Evolutionary conservation across 768 basidiomycete species (phyloP).

Genomic region (Leucocoprinus leucothites): DNA sequence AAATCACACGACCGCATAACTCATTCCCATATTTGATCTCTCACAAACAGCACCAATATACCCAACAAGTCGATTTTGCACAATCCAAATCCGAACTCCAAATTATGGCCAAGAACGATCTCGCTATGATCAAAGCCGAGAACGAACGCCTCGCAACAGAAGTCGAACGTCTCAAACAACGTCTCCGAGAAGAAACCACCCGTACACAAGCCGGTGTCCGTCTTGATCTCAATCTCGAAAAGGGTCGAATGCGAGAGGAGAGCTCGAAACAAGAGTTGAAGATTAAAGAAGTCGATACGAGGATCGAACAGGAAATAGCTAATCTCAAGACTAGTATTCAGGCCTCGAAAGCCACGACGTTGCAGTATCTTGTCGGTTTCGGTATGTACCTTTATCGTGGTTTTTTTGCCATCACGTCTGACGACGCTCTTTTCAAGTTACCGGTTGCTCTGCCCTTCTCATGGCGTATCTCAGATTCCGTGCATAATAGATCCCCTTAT

Average conservation of each 20-base stretch:
- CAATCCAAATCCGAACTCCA: constrained; percentile 96
- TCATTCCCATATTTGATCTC: background rate
- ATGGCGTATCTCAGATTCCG: constrained; percentile 87
- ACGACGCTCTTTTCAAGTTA: constrained; percentile 44
- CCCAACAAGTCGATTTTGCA: constrained; percentile 95
- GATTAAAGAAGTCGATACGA: constrained; percentile 96
- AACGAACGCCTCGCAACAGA: constrained; percentile 91
- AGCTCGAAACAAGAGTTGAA: constrained; percentile 88
- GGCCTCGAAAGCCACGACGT: constrained; percentile 83
- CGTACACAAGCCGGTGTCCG: constrained; percentile 92
- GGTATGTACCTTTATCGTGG: constrained; percentile 44
- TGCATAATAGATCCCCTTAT: constrained; percentile 26
- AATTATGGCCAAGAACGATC: constrained; percentile 94
- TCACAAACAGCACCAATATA: constrained; percentile 72
- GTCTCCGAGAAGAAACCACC: constrained; percentile 87
- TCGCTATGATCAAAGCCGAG: constrained; percentile 93
- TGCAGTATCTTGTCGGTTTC: constrained; percentile 86
- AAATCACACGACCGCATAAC: background rate
- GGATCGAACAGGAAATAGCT: constrained; percentile 96
- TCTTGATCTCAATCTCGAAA: constrained; percentile 94
- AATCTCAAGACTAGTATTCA: constrained; percentile 80
- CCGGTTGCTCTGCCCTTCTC: constrained; percentile 79
- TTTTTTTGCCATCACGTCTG: constrained; percentile 9
- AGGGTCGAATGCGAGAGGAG: constrained; percentile 94
- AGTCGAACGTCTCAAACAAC: constrained; percentile 92